Evolutionary conservation across 2,329 filamentous ascomycete genomes (phyloP).

Genomic region (Juglanconis sp.): DNA sequence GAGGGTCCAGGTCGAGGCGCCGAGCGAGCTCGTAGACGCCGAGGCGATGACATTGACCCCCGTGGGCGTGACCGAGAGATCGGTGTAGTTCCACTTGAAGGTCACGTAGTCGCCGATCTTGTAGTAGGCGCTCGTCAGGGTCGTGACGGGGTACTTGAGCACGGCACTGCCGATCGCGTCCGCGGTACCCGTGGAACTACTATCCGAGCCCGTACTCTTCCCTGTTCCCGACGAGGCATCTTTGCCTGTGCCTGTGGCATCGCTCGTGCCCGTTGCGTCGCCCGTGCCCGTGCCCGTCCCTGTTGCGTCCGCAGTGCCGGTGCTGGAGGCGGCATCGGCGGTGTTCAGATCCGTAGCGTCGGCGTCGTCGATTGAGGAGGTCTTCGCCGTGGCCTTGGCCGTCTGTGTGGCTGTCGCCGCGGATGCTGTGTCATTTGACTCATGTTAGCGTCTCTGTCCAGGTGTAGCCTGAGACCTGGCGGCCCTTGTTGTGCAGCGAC

Average conservation of each 20-base stretch:
- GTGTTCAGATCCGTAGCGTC: constrained; percentile 41
- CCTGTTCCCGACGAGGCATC: constrained; percentile 23
- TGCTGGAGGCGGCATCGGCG: constrained; percentile 25
- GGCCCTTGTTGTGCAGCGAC: constrained; percentile 9
- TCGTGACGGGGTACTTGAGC: constrained; percentile 50
- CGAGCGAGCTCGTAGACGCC: constrained; percentile 46
- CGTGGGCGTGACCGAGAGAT: constrained; percentile 53
- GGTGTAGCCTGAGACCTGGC: constrained; percentile 4
- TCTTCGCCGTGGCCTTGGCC: constrained; percentile 19
- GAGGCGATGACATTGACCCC: constrained; percentile 59
- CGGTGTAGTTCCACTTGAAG: constrained; percentile 65
- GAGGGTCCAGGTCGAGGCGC: constrained; percentile 50
- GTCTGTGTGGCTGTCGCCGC: constrained; percentile 21
- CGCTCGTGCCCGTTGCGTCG: constrained; percentile 20
- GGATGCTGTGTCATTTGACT: constrained; percentile 18
- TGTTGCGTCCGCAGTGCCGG: constrained; percentile 25
- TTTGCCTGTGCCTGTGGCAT: constrained; percentile 20
- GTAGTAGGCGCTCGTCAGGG: constrained; percentile 48
- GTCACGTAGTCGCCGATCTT: constrained; percentile 59
- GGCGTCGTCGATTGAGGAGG: constrained; percentile 22
- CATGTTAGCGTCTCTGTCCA: constrained; percentile 8
- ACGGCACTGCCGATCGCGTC: constrained; percentile 49
- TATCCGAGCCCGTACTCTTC: constrained; percentile 25
- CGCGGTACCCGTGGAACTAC: constrained; percentile 41
- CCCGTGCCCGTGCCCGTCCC: constrained; percentile 24